Base-by-base conservation (phyloP, 1,139 yeast species). In the Saccharomyces hybrid region DNA sequence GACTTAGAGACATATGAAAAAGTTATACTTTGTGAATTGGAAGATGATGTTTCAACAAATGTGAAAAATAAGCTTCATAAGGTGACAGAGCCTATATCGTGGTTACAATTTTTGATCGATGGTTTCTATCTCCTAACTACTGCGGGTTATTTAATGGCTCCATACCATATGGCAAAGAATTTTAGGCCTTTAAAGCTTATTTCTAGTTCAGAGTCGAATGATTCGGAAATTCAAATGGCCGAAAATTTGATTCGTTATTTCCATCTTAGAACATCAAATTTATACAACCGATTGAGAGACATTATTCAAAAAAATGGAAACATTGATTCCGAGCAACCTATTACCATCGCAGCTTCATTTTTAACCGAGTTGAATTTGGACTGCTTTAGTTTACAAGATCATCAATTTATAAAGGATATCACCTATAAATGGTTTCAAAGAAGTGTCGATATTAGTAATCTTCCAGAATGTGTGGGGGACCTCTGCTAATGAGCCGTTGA, bases 121-220 rank as follows among this genome's bases (percentile, higher is more conserved):
- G 89, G 91, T 0, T 78, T 87, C 56, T 76, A 86, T 44, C 86
- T 93, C 89, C 86, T 90, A 85, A 91, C 93, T 1, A 81, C 88
- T 34, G 95, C 95, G 2, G 96, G 96, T 3, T 84, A 80, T 58
- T 75, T 78, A 49, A 72, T 74, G 46, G 70, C 72, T 34, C 59
- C 71, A 6, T 75, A 75, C 56, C 68, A 72, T 13, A 13, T 27
- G 73, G 73, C 31, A 48, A 29, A 9, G 31, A n/a, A n/a, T 29
- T 42, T n/a, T 4, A 38, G 3, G 19, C 42, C 81, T 16, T 75
- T 81, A 23, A 85, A 84, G 1, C 78, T 77, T 57, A 82, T 82
- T 71, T 38, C 44, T 38, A 7, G 44, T 11, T 13, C 44, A 38
- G 8, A 38, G 2, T 3, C 44, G 3, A 8, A 38, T 4, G 25